Evolutionary conservation across 306 rosid species (phyloP).

Genomic region (Prinsepia uniflora): DNA sequence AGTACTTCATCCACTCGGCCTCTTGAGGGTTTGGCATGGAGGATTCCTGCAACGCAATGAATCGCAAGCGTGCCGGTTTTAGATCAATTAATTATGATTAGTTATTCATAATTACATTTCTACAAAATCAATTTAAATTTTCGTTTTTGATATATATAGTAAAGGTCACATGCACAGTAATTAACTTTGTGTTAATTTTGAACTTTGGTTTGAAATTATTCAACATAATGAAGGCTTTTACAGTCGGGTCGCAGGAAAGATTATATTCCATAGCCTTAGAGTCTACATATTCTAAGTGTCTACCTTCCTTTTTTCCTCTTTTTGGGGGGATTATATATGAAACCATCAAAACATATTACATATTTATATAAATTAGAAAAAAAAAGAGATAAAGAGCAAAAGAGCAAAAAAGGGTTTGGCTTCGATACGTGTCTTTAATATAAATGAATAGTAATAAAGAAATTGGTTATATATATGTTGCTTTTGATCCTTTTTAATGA

Average conservation of each 20-base stretch:
- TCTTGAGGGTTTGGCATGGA: constrained; percentile 69
- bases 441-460: constrained; percentile 39
- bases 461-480: constrained; percentile 3
- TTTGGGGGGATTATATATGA: constrained; percentile 17
- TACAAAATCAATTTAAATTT: neutral
- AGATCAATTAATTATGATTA: neutral
- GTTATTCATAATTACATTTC: constrained; percentile 12
- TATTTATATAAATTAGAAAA: constrained; percentile 19
- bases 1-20: constrained; percentile 93
- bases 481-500: constrained; percentile 19
- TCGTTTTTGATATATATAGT: too few relatives aligned
- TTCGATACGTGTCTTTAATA: constrained; percentile 44
- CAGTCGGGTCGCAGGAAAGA: constrained; percentile 21
- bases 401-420: constrained; percentile 24
- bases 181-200: neutral
- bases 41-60: constrained; percentile 54
- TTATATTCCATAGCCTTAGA: constrained; percentile 21
- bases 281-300: constrained; percentile 31
- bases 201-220: constrained; percentile 8
- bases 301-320: neutral
- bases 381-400: constrained; percentile 36
- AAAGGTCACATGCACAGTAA: constrained; percentile 8
- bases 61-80: constrained; percentile 11
- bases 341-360: constrained; percentile 20
- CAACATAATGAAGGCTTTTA: constrained; percentile 21